Percentiles rank a stretch among this genome's conserved stretches.
These are phyloP conservation scores for Nicotiana otophora DNA, from an alignment of 257 asterid species.

Conservation along the genomic window DNA sequence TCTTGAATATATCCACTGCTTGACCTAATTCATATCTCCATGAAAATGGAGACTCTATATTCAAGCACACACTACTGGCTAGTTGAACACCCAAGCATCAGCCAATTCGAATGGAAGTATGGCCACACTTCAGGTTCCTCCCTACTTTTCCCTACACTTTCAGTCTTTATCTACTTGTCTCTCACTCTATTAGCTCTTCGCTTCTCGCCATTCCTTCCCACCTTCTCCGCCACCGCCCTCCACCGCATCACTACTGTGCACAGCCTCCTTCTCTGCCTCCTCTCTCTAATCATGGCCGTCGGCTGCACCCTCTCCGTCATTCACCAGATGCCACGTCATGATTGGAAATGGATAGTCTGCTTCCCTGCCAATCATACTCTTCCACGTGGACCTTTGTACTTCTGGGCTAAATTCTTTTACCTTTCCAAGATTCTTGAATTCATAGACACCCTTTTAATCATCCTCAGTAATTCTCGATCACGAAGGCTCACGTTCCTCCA, in stretches of 20 bases:
- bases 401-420: constrained; percentile 79
- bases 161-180: constrained; percentile 52
- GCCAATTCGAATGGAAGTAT: constrained; percentile 58
- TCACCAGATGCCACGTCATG: constrained; percentile 48
- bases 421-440: constrained; percentile 74
- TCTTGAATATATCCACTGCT: neutral
- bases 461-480: constrained; percentile 37
- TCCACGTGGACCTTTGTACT: constrained; percentile 62
- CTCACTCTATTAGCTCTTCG: constrained; percentile 46
- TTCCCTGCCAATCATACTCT: constrained; percentile 52
- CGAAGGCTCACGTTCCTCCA: constrained; percentile 77
- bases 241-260: constrained; percentile 62
- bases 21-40: constrained; percentile 15
- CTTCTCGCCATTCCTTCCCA: constrained; percentile 22
- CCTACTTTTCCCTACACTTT: constrained; percentile 35
- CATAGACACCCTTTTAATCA: constrained; percentile 59
- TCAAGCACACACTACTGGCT: constrained; percentile 44
- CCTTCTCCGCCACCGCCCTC: constrained; percentile 39
- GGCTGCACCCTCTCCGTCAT: constrained; percentile 62
- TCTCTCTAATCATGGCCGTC: constrained; percentile 60
- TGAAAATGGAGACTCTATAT: constrained; percentile 33
- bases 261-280: constrained; percentile 64
- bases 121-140: constrained; percentile 53
- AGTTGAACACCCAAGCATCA: constrained; percentile 56
- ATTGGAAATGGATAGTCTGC: constrained; percentile 60